phyloP scores from a whole-genome alignment of 1,284 basidiomycete species.

The Porodaedalea pini region DNA sequence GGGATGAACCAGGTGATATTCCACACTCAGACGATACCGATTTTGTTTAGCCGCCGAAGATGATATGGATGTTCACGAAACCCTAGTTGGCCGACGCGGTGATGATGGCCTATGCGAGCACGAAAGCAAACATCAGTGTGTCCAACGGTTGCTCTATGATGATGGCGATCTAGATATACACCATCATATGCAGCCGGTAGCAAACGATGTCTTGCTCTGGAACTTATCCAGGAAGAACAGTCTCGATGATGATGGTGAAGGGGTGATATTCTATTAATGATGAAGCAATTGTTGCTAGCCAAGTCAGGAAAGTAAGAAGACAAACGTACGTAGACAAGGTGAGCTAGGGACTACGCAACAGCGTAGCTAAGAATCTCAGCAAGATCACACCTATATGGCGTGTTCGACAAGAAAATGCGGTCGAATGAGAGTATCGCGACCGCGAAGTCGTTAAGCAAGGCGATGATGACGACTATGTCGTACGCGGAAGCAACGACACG shows the following conservation, averaged over 20 bases:
- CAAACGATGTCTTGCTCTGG: slow-evolving; percentile 35
- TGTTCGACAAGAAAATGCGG: slow-evolving; percentile 89
- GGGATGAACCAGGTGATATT: slow-evolving; percentile 95
- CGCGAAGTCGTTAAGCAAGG: slow-evolving; percentile 94
- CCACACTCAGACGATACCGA: slow-evolving; percentile 97
- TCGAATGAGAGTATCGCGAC: slow-evolving; percentile 99
- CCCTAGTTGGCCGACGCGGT: slow-evolving; percentile 90
- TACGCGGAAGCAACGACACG: slow-evolving; percentile 98
- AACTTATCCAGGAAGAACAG: slow-evolving; percentile 91
- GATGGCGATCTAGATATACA: slow-evolving; percentile 93
- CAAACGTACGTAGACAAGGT: slow-evolving; percentile 78
- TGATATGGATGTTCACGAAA: slow-evolving; percentile 74
- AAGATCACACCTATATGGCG: slow-evolving; percentile 94
- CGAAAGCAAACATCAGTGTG: slow-evolving; percentile 89
- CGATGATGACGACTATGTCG: slow-evolving; percentile 98
- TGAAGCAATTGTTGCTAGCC: slow-evolving; percentile 23
- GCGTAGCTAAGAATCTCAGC: slow-evolving; percentile 96
- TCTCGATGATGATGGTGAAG: slow-evolving; percentile 83
- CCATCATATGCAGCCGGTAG: slow-evolving; percentile 71
- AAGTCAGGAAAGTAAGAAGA: not conserved
- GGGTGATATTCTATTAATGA: slow-evolving; percentile 60
- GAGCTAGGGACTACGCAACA: slow-evolving; percentile 91
- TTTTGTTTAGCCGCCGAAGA: slow-evolving; percentile 94
- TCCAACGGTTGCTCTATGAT: slow-evolving; percentile 96
- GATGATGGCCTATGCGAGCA: slow-evolving; percentile 92